phyloP scores from a whole-genome alignment of 169 alveolate species.

The Eimeria praecox region DNA sequence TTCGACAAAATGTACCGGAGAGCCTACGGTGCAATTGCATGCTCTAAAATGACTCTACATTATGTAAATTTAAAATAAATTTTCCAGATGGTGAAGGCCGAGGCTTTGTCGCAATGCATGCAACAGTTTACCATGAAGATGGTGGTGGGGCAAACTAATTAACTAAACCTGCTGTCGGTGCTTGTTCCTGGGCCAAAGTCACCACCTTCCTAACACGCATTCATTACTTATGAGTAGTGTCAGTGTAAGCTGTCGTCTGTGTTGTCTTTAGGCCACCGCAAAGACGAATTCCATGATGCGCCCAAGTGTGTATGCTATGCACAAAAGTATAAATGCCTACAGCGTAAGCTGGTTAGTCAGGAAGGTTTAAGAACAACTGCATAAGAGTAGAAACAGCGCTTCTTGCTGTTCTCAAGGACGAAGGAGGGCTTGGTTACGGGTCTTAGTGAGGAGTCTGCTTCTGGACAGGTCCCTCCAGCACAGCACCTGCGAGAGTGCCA shows the following conservation, averaged over 20 bases:
- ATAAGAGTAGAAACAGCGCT: background rate
- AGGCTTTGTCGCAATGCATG: background rate
- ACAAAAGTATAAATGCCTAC: too few relatives aligned
- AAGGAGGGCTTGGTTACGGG: background rate
- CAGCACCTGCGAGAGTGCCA: background rate
- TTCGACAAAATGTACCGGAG: too few relatives aligned
- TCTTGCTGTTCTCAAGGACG: background rate
- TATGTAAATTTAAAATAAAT: too few relatives aligned
- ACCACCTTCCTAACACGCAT: background rate
- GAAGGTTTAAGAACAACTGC: background rate
- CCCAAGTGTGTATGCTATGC: too few relatives aligned
- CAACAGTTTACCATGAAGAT: background rate
- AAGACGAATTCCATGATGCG: background rate
- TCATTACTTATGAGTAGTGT: background rate
- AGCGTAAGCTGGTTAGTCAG: too few relatives aligned
- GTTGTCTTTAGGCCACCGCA: background rate
- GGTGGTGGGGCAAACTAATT: background rate
- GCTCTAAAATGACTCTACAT: too few relatives aligned
- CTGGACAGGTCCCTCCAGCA: background rate
- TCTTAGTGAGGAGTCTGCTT: too few relatives aligned
- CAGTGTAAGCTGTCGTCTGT: background rate
- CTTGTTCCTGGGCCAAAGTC: background rate
- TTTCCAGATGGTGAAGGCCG: too few relatives aligned
- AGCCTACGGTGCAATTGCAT: too few relatives aligned
- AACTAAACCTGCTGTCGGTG: background rate